phyloP scores from a whole-genome alignment of 2,329 filamentous ascomycete genomes.

The Sphaerostilbella broomeana region DNA sequence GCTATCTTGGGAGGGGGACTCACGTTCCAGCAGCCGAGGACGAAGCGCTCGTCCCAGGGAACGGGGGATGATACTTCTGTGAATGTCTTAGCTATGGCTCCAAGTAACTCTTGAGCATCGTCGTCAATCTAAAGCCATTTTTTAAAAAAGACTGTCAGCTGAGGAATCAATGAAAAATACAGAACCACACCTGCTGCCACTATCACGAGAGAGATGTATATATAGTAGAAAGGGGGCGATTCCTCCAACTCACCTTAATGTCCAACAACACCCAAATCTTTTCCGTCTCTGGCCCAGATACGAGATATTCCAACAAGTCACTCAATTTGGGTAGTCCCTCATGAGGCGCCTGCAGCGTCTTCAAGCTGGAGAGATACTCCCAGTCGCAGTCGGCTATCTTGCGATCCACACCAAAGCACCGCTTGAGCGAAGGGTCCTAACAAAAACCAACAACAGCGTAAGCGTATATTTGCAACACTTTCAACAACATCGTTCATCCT shows the following conservation, averaged over 20 bases:
- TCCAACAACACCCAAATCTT: slow-evolving; percentile 78
- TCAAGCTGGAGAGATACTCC: slow-evolving; percentile 61
- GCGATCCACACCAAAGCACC: slow-evolving; percentile 72
- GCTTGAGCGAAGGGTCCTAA: slow-evolving; percentile 67
- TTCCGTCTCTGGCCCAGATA: slow-evolving; percentile 46
- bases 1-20: too few relatives aligned
- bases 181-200: too few relatives aligned
- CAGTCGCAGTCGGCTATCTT: slow-evolving; percentile 72
- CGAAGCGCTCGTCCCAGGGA: slow-evolving; percentile 66
- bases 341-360: slow-evolving; percentile 60
- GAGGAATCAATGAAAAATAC: background rate
- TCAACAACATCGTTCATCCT: background rate
- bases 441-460: too few relatives aligned
- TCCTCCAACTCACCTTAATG: slow-evolving; percentile 59
- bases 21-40: slow-evolving; percentile 79
- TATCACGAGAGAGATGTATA: too few relatives aligned
- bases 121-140: slow-evolving; percentile 53
- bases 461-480: background rate
- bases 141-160: background rate
- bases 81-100: slow-evolving; percentile 59
- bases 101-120: slow-evolving; percentile 62
- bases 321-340: slow-evolving; percentile 65
- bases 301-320: slow-evolving; percentile 69
- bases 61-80: slow-evolving; percentile 39
- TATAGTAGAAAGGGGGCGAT: too few relatives aligned